Percentiles rank a stretch among this genome's conserved stretches.
Conservation (phyloP, 139 green algal genomes). For the Picochlorum sp. region DNA sequence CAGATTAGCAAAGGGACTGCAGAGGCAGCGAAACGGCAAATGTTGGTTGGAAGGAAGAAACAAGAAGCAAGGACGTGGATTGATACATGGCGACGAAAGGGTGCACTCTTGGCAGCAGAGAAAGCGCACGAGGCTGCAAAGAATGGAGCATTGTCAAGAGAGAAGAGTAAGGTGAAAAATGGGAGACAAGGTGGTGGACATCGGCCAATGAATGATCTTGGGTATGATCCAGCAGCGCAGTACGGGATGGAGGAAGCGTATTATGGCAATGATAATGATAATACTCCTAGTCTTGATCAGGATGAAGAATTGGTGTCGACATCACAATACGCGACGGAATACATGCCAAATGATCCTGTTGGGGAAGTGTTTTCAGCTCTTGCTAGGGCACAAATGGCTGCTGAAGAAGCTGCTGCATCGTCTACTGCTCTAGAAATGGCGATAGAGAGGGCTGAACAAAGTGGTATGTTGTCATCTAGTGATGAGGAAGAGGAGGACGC, state of each 20-base stretch:
- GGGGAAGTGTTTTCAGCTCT: conserved; percentile 13
- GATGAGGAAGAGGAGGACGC: conserved; percentile 2
- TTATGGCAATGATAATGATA: neutral
- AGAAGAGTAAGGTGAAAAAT: no score
- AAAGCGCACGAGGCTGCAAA: no score
- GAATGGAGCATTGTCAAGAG: no score
- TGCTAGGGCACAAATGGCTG: conserved; percentile 13
- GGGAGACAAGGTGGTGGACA: no score
- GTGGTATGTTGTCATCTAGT: conserved; percentile 8
- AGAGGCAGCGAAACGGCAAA: neutral
- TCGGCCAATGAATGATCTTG: no score
- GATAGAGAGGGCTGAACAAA: conserved; percentile 13
- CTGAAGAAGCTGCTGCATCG: conserved; percentile 14
- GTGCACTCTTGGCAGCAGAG: neutral
- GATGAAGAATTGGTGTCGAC: neutral
- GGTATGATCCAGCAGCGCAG: no score
- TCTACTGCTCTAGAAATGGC: conserved; percentile 7
- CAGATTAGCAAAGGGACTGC: neutral
- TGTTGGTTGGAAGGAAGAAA: neutral
- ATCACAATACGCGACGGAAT: neutral
- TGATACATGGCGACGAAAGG: neutral
- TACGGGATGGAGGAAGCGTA: neutral
- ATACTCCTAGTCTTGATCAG: no score
- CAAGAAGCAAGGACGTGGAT: conserved; percentile 8
- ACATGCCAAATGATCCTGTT: neutral